Base-by-base conservation (phyloP, 495 filamentous ascomycete genomes). In the Neurospora sp. region DNA sequence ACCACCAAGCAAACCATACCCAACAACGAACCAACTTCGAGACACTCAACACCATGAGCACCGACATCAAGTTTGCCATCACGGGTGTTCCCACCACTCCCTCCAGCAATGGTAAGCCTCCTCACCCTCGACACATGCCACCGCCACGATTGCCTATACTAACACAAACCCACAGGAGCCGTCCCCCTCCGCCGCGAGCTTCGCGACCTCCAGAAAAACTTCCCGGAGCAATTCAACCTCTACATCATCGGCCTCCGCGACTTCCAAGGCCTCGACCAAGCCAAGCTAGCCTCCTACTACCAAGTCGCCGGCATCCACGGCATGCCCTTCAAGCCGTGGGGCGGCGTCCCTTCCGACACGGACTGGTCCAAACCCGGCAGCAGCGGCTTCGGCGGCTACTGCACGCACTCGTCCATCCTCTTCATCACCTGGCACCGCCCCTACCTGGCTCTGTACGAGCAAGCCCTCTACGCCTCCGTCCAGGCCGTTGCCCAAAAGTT, bases 401-500 rank as follows among this genome's bases (percentile, higher is more conserved):
- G 91, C 76, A 83, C 85, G 10, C 91, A 93, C 79, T 82, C 84
- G 16, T 91, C 88, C 27, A 88, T 89, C 72, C 79, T 93, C 38
- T 92, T 92, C 77, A 81, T 85, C 38, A 83, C 89, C 5, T 93
- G 91, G 91, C 90, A 93, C 80, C 82, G 91, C 14, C 88, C 90
- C 8, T 93, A 92, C 76, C 82, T 92, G 69, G 85, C 87, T 44
- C 76, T 77, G 0, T 82, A 78, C 71, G 91, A 92, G 87, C 85
- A 90, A 86, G 79, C 85, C 16, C 79, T 91, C 39, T 88, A 85
- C 72, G 80, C 80, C 12, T 84, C 86, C 66, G 84, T 86, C 41
- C 85, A 88, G 69, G 75, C 78, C 11, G 87, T 89, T 14, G 88
- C 87, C 46, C 4, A 74, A 23, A 48, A 73, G 35, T 89, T 88